Evolutionary conservation across 176 grass and related monocot genomes (phyloP).

Genomic region (Aechmea fasciata): DNA sequence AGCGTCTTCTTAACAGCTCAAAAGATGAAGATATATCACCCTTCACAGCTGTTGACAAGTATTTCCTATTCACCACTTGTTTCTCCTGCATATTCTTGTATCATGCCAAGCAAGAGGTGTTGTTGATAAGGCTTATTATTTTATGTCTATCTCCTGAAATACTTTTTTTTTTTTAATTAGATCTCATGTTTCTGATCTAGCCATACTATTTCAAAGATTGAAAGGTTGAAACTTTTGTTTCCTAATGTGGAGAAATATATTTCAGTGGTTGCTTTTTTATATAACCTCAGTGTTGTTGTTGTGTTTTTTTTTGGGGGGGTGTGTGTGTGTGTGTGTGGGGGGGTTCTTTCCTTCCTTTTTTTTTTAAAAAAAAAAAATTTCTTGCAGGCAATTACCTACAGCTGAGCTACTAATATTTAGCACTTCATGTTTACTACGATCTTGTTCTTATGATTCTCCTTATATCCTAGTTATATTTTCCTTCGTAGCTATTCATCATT

Average conservation of each 20-base stretch:
- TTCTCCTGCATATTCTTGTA: conserved; percentile 1
- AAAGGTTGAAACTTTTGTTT: neutral
- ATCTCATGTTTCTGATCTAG: neutral
- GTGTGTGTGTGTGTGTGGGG: too few relatives aligned
- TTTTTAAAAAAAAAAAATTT: too few relatives aligned
- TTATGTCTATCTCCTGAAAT: neutral
- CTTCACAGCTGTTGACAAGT: conserved; percentile 97
- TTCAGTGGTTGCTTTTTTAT: neutral
- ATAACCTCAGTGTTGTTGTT: neutral
- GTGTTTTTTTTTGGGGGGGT: neutral
- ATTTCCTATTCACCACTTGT: conserved; percentile 26
- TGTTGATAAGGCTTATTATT: conserved; percentile 11
- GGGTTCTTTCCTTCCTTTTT: neutral
- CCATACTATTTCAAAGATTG: neutral
- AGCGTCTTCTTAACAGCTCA: conserved; percentile 72
- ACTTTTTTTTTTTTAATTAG: neutral
- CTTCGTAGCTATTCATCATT: too few relatives aligned
- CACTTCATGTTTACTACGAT: too few relatives aligned
- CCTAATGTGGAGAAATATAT: neutral
- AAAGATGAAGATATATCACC: conserved; percentile 99
- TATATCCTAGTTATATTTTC: too few relatives aligned
- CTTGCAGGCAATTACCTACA: too few relatives aligned
- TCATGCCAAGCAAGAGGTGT: conserved; percentile 4
- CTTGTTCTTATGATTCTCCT: too few relatives aligned
- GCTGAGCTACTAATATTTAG: too few relatives aligned